Base-by-base conservation (phyloP, 306 rosid species). In the Trichosanthes truncata region DNA sequence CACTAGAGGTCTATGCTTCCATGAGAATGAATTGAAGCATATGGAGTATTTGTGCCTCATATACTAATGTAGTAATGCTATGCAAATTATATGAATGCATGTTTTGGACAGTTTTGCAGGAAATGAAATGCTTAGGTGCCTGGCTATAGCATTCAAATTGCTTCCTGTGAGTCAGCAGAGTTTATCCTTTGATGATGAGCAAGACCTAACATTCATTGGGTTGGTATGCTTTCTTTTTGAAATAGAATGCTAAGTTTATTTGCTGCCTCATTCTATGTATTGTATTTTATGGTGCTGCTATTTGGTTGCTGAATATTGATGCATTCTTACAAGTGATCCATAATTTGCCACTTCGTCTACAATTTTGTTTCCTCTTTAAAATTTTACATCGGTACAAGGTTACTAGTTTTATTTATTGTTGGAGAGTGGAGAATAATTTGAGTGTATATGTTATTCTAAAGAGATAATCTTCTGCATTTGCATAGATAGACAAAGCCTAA, bases 131-230 rank as follows among this genome's bases (percentile, higher is more conserved):
- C 89, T 95, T 84, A 92, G 98, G 86, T 95, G 98, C 95, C 84
- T 95, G 80, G 98, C 96, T 81, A 80, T 95, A 79, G 97, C 97
- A 81, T 77, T 92, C 80, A 95, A 95, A 86, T 89, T 87, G 93
- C 86, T 95, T 91, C 98, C 98, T 45, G 48, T 82, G 43, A 84
- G 79, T 79, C 90, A 88, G 66, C 97, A 88, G 76, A 82, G 81
- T 5, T 43, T 92, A 76, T 82, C 97, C 82, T 77, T 78, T 84
- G 87, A 84, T 81, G 97, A 95, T 88, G 98, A 95, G 91, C 89
- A 86, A 75, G 93, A 92, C 82, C 92, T 95, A 76, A 92, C 98
- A 52, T 95, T 95, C 89, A 90, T 95, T 91, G 98, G 98, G 92
- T 88, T 95, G 98, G 98, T 94, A 94, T 89, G 98, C 97, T 87